Percentiles rank a stretch among this genome's conserved stretches.
phyloP scores from a whole-genome alignment of 148 eudicot genomes.

The Persicaria maculosa region DNA sequence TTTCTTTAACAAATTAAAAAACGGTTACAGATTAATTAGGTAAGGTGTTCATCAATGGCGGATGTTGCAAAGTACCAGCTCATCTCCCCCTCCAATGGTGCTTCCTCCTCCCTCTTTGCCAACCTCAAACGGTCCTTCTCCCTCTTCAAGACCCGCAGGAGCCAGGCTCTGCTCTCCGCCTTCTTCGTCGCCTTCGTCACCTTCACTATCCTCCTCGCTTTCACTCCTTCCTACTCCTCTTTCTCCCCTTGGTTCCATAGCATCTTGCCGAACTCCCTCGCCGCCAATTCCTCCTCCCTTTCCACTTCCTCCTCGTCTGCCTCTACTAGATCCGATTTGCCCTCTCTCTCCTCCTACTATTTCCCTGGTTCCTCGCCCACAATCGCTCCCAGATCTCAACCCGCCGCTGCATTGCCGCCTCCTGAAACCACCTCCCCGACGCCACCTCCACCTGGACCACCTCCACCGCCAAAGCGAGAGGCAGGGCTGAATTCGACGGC shows the following conservation, averaged over 20 bases:
- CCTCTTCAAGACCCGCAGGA: conserved; percentile 32
- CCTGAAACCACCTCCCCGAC: conserved; percentile 19
- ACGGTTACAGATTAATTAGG: not conserved
- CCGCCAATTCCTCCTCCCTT: conserved; percentile 12
- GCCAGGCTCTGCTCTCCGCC: conserved; percentile 38
- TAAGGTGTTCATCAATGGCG: conserved; percentile 33
- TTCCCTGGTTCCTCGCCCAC: conserved; percentile 31
- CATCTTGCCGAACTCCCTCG: conserved; percentile 25
- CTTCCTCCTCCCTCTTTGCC: conserved; percentile 23
- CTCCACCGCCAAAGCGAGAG: not conserved
- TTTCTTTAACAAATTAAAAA: not conserved
- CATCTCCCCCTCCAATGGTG: conserved; percentile 34
- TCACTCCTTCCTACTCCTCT: conserved; percentile 47
- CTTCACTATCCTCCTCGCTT: conserved; percentile 58
- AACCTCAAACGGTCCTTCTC: conserved; percentile 47
- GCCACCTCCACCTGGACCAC: not conserved
- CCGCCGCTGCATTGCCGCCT: not conserved
- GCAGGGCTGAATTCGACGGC: no score
- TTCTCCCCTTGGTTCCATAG: conserved; percentile 61
- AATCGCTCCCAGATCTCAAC: conserved; percentile 9
- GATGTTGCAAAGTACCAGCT: conserved; percentile 49
- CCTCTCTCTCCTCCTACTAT: conserved; percentile 35
- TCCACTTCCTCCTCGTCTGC: conserved; percentile 4
- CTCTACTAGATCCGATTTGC: conserved; percentile 45
- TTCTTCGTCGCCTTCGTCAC: conserved; percentile 42